Evolutionary conservation across 495 filamentous ascomycete species (phyloP).

Genomic region (Bathelium albidoporum): DNA sequence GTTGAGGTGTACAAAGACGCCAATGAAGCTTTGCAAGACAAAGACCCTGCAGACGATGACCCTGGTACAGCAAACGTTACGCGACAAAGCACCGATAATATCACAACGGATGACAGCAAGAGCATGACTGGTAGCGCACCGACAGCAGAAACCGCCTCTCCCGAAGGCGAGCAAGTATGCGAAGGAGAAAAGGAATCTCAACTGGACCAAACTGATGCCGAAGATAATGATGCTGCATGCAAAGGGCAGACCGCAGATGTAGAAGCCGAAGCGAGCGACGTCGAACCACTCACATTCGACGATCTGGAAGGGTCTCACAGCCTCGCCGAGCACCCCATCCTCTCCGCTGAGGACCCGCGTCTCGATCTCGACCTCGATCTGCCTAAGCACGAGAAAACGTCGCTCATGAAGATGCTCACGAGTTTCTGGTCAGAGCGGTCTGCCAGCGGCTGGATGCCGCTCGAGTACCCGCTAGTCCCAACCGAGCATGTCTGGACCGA

Average conservation of each 20-base stretch:
- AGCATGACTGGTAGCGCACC: conserved; percentile 16
- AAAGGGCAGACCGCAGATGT: conserved; percentile 43
- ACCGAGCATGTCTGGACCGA: conserved; percentile 94
- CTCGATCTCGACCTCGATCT: conserved; percentile 60
- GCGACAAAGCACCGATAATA: conserved; percentile 24
- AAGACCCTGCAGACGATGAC: conserved; percentile 62
- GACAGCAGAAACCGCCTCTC: background rate
- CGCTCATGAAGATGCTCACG: conserved; percentile 84
- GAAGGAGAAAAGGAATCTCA: background rate
- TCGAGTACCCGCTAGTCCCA: conserved; percentile 84
- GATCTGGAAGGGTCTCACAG: conserved; percentile 58
- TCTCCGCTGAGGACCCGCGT: conserved; percentile 45
- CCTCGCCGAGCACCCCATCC: conserved; percentile 51
- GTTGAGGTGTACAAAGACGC: conserved; percentile 93
- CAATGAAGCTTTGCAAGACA: conserved; percentile 81
- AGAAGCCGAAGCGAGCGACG: conserved; percentile 63
- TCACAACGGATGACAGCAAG: conserved; percentile 20
- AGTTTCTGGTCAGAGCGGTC: conserved; percentile 99
- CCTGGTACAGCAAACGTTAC: conserved; percentile 21
- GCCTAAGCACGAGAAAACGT: conserved; percentile 81
- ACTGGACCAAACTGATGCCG: background rate
- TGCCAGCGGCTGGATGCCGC: conserved; percentile 85
- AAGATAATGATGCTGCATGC: conserved; percentile 3
- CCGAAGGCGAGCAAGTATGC: background rate
- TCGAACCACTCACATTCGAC: conserved; percentile 52